Conservation (phyloP, 257 asterid species). For the Linderniella brevidens region DNA sequence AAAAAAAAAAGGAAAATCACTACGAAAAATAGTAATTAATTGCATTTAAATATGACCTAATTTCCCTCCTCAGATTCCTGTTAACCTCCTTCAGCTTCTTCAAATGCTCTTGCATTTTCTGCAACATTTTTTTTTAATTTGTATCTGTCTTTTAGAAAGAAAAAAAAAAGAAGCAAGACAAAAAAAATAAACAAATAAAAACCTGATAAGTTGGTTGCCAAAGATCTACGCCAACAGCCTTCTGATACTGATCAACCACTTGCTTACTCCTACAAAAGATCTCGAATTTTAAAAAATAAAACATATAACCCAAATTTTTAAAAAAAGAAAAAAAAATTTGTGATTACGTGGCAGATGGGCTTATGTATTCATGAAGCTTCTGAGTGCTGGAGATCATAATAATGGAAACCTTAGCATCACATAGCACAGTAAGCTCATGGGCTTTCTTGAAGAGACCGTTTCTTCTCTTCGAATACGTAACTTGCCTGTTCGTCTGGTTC, state of each 20-base stretch:
- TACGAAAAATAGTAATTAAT: neutral
- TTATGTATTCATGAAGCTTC: slow-evolving; percentile 32
- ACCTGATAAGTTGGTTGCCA: slow-evolving; percentile 52
- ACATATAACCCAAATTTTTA: neutral
- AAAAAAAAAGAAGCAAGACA: too few species aligned
- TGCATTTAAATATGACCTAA: slow-evolving; percentile 13
- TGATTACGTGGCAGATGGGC: slow-evolving; percentile 31
- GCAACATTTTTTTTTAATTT: neutral
- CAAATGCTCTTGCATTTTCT: slow-evolving; percentile 45
- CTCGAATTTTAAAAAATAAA: neutral
- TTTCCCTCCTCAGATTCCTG: slow-evolving; percentile 23
- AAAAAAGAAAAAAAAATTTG: neutral
- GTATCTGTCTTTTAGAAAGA: too few species aligned
- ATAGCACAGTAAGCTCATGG: slow-evolving; percentile 31
- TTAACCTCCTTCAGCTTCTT: slow-evolving; percentile 25
- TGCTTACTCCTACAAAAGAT: slow-evolving; percentile 21
- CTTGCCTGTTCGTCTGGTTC: slow-evolving; percentile 31
- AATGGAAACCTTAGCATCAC: slow-evolving; percentile 48
- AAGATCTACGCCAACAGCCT: slow-evolving; percentile 30
- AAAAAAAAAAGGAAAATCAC: neutral
- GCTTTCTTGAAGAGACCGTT: slow-evolving; percentile 48
- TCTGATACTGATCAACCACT: slow-evolving; percentile 35
- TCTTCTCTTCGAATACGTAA: slow-evolving; percentile 37
- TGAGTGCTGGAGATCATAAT: slow-evolving; percentile 31
- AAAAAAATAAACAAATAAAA: neutral